Base-by-base conservation (phyloP, 2,329 filamentous ascomycete genomes). In the Diaporthe eres region DNA sequence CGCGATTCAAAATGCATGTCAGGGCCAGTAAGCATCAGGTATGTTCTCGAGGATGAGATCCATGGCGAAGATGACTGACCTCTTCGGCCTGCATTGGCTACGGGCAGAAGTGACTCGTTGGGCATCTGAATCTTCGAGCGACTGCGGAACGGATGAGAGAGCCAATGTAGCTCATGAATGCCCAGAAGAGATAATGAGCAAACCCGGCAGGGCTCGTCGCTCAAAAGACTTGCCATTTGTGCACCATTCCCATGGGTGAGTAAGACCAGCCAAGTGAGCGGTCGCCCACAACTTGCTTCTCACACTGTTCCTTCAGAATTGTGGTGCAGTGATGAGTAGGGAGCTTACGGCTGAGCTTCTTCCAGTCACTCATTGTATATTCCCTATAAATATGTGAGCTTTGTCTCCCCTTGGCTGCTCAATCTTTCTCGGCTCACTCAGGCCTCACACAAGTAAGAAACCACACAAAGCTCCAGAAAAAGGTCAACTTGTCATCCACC, bases 41-140 rank as follows among this genome's bases (percentile, higher is more conserved):
- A 4, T 2, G 4, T 17, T 3, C 7, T 12, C 5, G 13, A 7
- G 9, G 12, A 3, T 19, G 4, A 17, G 7, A 8, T 8, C 7
- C n/a, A 19, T 25, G 13, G 3, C 9, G 13, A 44, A 1, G 1
- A 19, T 25, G 12, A 6, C 7, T 28, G 22, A 37, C 2, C 3
- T 17, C 2, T 5, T 44, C 15, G 8, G 17, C 55, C 22, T 58
- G 42, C 15, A 1, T 44, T 19, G 42, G 17, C 15, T 8, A 5
- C 2, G 42, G 42, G 42, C 15, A 44, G 15, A 7, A 19, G 42
- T 44, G 42, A 44, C 42, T 44, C 0, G 5, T 15, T 19, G 17
- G 42, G 17, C 42, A 44, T 44, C 42, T 17, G 13, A 19, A 6
- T 44, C 1, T 15, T 17, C 42, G 42, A 44, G 17, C 42, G 17